A percentile compares a stretch with the other conserved stretches of the same genome.
These are phyloP conservation scores for Jackrogersella multiformis DNA, from an alignment of 495 filamentous ascomycete species.

Conservation along the genomic window DNA sequence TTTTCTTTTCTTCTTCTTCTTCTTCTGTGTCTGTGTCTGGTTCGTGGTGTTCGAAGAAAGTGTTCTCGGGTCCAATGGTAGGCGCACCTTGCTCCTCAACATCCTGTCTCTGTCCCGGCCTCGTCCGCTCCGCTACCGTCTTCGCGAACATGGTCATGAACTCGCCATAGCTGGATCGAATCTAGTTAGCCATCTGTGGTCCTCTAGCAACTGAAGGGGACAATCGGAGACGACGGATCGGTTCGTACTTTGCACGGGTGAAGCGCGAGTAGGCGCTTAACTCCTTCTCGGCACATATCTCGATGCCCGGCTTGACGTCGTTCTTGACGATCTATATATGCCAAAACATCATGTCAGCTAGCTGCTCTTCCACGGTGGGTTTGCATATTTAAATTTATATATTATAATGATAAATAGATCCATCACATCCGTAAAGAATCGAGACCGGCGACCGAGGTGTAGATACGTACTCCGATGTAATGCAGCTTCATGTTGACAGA, in stretches of 20 bases:
- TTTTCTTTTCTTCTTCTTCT: not conserved
- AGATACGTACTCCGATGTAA: slow-evolving; percentile 82
- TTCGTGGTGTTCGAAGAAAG: too few species aligned
- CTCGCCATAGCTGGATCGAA: slow-evolving; percentile 60
- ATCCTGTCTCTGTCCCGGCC: slow-evolving; percentile 87
- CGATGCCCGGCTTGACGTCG: slow-evolving; percentile 77
- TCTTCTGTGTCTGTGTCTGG: not conserved
- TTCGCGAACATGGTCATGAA: slow-evolving; percentile 76
- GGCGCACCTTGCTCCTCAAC: slow-evolving; percentile 82
- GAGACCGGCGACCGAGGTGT: slow-evolving; percentile 7
- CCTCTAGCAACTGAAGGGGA: too few species aligned
- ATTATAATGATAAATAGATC: not conserved
- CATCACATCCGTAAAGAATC: slow-evolving; percentile 17
- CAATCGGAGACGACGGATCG: not conserved
- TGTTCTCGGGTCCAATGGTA: slow-evolving; percentile 2
- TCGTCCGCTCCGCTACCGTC: slow-evolving; percentile 81
- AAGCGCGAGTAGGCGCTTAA: slow-evolving; percentile 83
- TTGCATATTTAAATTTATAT: too few species aligned
- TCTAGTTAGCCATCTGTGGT: slow-evolving; percentile 19
- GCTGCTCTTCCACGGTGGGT: too few species aligned
- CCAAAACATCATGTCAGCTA: slow-evolving; percentile 27
- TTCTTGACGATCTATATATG: slow-evolving; percentile 77
- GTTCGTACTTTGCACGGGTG: slow-evolving; percentile 70
- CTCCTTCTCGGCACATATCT: slow-evolving; percentile 83
- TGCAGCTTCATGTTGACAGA: slow-evolving; percentile 83